phyloP scores from a whole-genome alignment of 2,329 filamentous ascomycete species.

The Atkinsonella hypoxylon region DNA sequence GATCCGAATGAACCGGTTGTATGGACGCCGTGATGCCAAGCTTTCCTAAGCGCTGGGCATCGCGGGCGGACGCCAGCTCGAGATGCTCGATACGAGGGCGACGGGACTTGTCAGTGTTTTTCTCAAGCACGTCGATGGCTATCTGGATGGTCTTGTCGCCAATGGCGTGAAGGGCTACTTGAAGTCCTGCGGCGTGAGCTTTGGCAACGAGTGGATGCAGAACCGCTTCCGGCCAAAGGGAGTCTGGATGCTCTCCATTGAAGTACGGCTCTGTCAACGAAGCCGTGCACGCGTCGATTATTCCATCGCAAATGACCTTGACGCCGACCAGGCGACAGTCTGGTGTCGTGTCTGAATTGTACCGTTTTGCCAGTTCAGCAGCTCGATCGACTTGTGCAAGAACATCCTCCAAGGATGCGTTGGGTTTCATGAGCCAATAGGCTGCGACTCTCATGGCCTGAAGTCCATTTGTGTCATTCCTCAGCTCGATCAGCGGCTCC shows the following conservation, averaged over 20 bases:
- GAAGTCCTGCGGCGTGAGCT: constrained; percentile 42
- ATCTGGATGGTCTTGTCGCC: constrained; percentile 46
- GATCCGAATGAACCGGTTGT: constrained; percentile 47
- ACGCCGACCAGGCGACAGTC: constrained; percentile 43
- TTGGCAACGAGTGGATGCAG: constrained; percentile 40
- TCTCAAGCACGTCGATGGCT: constrained; percentile 43
- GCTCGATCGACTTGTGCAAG: constrained; percentile 37
- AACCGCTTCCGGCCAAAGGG: constrained; percentile 42
- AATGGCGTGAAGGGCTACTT: constrained; percentile 54
- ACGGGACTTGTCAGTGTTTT: constrained; percentile 28
- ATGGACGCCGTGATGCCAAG: constrained; percentile 49
- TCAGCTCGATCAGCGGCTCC: constrained; percentile 36
- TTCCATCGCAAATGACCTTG: constrained; percentile 54
- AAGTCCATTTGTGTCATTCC: constrained; percentile 18
- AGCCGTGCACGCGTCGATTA: constrained; percentile 54
- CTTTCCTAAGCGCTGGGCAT: constrained; percentile 42
- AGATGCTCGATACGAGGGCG: constrained; percentile 55
- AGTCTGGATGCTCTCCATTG: constrained; percentile 31
- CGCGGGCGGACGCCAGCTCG: constrained; percentile 42
- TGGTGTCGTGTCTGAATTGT: constrained; percentile 22
- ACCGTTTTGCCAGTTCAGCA: constrained; percentile 28
- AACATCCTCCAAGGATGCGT: constrained; percentile 25
- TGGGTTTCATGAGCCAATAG: constrained; percentile 45
- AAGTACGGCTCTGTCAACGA: constrained; percentile 47
- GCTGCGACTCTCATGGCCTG: constrained; percentile 35